Base-by-base conservation (phyloP, 192 early-diverging fungal species). In the Podila epicladia region DNA sequence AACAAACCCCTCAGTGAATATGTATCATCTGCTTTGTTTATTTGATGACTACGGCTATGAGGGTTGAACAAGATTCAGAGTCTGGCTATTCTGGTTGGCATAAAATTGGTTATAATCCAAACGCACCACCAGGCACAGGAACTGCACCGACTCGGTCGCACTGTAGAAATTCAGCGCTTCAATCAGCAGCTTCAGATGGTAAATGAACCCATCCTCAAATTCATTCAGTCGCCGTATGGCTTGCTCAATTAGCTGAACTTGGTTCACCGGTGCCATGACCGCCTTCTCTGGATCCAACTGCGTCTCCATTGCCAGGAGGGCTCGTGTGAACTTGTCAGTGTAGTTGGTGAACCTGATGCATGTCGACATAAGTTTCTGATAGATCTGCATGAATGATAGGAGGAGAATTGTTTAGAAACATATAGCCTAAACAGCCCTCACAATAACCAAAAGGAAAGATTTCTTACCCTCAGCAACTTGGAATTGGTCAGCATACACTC, bases 401-500 rank as follows among this genome's bases (percentile, higher is more conserved):
- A 13, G 17, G 3, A 13, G 28, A 55, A 24, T 51, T 13, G 24
- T 13, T 55, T 32, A 55, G 22, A 33, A 15, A 58, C 26, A 13
- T 41, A 37, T 22, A 12, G n/a, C 60, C 32, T 53, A 26, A 28
- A 38, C 26, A 59, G 24, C 15, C 41, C 15, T 45, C 15, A 2
- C 41, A 17, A 17, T 3, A 45, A 15, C 41, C 11, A 45, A 45
- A 45, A 45, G 3, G 8, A 0, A 45, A 17, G 2, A 37, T 1
- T 37, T 13, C 68, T 84, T 89, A 95, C 93, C 86, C 94, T 89
- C 67, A 98, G 85, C 35, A 98, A 85, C 64, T 94, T 95, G 17
- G 87, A 80, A 53, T 94, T 93, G 11, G 93, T 96, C 28, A 98
- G 73, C 87, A 97, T 94, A 71, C 94, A 97, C 75, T 98, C 93